Evolutionary conservation across 78 protist species (phyloP), one percentile per base, ranked within the genome.

Genomic region (Cavenderia fasciculata): DNA sequence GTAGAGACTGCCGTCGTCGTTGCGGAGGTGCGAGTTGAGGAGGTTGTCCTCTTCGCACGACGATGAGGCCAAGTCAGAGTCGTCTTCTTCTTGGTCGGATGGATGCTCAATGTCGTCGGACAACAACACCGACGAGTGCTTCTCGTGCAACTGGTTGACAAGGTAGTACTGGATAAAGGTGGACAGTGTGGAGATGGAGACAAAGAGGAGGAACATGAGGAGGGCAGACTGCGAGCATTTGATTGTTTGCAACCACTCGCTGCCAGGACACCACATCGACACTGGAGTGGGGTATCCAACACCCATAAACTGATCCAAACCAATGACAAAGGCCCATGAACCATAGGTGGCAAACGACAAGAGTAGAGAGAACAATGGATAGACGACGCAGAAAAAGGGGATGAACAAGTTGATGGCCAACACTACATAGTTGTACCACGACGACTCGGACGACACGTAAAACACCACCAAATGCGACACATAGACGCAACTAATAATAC

Each of bases 251-350:
- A 25, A 46, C 90, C 90, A 82, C 29, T 54, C n/a, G n/a, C n/a
- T 43, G 18, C 29, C 27, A 19, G 34, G 14, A 47, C 65, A 57
- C 12, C 52, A 62, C 16, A 82, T 44, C 0, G 74, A 4, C 19
- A 69, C 2, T 23, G 78, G 38, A 56, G 38, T 82, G 56, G 90
- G 90, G 71, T 68, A 82, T 31, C 90, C 90, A 57, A 41, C 43
- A 2, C 62, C 51, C 41, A 82, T 38, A 31, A 82, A 82, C 54
- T 40, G 65, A 25, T 82, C 66, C 43, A 82, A 38, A 40, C 90
- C 90, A 38, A 41, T 14, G 0, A 63, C 74, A 5, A 82, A 43
- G 4, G 52, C 11, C 90, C 90, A 82, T 19, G 73, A 29, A 12
- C 90, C 90, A 56, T 66, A 82, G 78, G 68, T 68, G 10, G 90